Conservation (phyloP, 78 protist genomes). For the Protostelium mycophagum region DNA sequence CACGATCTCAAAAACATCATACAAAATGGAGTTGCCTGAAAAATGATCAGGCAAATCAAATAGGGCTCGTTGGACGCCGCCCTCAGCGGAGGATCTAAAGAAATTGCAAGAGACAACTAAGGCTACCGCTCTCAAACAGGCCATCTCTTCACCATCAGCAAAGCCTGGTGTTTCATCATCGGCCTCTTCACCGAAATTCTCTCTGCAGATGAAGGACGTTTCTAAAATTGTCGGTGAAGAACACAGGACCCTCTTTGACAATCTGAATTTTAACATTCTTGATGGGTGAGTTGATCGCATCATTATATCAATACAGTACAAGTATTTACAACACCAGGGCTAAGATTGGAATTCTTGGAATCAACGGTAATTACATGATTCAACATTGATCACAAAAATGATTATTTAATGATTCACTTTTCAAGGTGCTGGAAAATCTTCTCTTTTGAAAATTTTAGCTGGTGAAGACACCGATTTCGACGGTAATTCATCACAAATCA, state of each 20-base stretch:
- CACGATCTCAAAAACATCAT: too few species aligned
- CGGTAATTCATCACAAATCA: conserved; percentile 8
- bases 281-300: conserved; percentile 2
- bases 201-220: neutral
- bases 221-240: neutral
- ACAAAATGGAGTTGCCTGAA: too few species aligned
- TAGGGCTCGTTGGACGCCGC: neutral
- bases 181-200: neutral
- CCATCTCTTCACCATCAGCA: neutral
- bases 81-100: neutral
- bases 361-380: conserved; percentile 19
- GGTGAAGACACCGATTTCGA: conserved; percentile 57
- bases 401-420: neutral
- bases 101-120: neutral
- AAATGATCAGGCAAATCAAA: neutral
- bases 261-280: neutral
- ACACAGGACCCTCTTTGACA: neutral
- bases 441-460: conserved; percentile 48
- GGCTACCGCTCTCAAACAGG: neutral
- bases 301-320: too few species aligned
- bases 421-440: conserved; percentile 51
- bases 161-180: neutral
- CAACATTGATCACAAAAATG: neutral
- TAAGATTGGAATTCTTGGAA: conserved; percentile 59
- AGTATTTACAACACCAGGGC: conserved; percentile 1